phyloP scores from a whole-genome alignment of 495 filamentous ascomycete genomes.

The Usnea hakonensis region DNA sequence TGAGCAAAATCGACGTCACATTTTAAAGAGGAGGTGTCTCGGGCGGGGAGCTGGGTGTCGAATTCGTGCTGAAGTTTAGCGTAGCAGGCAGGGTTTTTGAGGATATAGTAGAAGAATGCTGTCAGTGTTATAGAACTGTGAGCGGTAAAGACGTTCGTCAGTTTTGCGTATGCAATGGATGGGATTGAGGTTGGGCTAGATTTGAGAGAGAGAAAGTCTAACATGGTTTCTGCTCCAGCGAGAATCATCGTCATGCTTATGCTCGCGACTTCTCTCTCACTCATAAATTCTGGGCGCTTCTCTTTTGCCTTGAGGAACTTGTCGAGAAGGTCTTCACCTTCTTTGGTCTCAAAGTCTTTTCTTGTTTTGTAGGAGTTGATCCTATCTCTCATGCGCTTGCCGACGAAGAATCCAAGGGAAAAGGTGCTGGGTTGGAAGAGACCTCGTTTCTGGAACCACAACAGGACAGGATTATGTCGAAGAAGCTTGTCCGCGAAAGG shows the following conservation, averaged over 20 bases:
- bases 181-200: neutral
- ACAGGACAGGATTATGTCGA: constrained; percentile 43
- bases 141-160: neutral
- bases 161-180: neutral
- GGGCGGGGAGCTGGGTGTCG: constrained; percentile 38
- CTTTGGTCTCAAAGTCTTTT: constrained; percentile 30
- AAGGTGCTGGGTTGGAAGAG: constrained; percentile 42
- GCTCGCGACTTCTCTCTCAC: constrained; percentile 53
- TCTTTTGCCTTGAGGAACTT: constrained; percentile 43
- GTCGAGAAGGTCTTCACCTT: constrained; percentile 39
- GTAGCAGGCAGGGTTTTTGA: constrained; percentile 44
- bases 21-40: constrained; percentile 33
- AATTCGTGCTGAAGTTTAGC: constrained; percentile 45
- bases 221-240: constrained; percentile 52
- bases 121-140: constrained; percentile 47
- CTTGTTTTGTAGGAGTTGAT: constrained; percentile 26
- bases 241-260: constrained; percentile 62
- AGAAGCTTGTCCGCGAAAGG: constrained; percentile 43
- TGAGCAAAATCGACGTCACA: constrained; percentile 45
- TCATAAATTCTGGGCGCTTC: constrained; percentile 55
- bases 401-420: constrained; percentile 57
- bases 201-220: constrained; percentile 19
- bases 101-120: constrained; percentile 57
- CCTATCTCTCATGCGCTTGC: constrained; percentile 49
- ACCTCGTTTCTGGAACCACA: constrained; percentile 31